Evolutionary conservation across 2,329 filamentous ascomycete species (phyloP), one percentile per base, ranked within the genome.

Genomic region (Ilyonectria robusta): DNA sequence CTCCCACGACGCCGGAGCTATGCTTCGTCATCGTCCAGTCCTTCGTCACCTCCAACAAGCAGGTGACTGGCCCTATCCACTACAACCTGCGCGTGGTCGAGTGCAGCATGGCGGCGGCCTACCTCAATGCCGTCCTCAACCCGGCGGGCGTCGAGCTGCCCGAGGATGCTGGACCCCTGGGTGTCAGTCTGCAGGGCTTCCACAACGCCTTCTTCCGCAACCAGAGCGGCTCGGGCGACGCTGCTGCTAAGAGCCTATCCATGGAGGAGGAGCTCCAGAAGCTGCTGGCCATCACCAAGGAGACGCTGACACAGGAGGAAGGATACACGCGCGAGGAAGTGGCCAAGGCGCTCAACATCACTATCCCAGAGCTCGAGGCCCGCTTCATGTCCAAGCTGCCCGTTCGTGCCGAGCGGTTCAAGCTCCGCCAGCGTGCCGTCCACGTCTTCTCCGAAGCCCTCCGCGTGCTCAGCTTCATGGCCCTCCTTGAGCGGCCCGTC

Each of bases 31-130:
- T 98, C 72, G 95, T 95, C 8, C 96, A 99, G 80, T 97, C 93
- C 66, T 97, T 97, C 79, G 93, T 99, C 67, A 92, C 92, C 17
- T 93, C 95, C 6, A 95, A 98, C 85, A 99, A 99, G 84, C 93
- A 96, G 77, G 93, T 95, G 68, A 97, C 95, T 1, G 96, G 92
- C 0, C 95, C 95, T 0, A 91, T 97, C 70, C 94, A 95, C 86
- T 99, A 98, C 86, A 99, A 99, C 81, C 88, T 99, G 26, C 92
- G 96, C 31, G 96, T 99, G 1, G 96, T 98, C 42, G 96, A 99
- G 82, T 97, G 94, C 83, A 96, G 93, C 60, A 87, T 99, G 35
- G 96, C 96, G 3, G 94, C 96, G 3, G 88, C 87, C 26, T 90
- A 88, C 76, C 85, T 92, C 66, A 85, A 91, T 72, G 87, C 89